phyloP scores from a whole-genome alignment of 805 yeast species.

The Phaffomyces antillensis region DNA sequence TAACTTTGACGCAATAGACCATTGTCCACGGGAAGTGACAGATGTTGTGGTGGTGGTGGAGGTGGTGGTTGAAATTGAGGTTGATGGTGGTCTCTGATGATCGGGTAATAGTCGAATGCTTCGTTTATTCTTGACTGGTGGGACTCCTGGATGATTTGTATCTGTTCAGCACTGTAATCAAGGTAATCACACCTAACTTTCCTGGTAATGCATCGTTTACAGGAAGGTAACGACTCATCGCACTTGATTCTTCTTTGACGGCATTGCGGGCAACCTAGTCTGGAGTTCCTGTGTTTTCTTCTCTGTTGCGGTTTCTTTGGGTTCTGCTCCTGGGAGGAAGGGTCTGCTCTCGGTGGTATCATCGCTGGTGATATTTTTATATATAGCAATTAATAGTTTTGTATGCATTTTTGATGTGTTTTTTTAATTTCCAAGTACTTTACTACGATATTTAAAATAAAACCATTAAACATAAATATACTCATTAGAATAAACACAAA shows the following conservation, averaged over 20 bases:
- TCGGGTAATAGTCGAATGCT: too few species aligned
- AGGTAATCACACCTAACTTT: conserved; percentile 18
- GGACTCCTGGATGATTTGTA: conserved; percentile 1
- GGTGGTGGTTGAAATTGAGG: neutral
- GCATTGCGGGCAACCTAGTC: conserved; percentile 53
- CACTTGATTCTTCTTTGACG: conserved; percentile 54
- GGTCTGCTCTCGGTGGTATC: neutral
- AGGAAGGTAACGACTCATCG: conserved; percentile 51
- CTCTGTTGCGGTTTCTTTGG: conserved; percentile 22
- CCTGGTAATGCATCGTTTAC: conserved; percentile 38
- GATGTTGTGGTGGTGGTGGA: neutral
- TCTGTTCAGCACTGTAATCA: conserved; percentile 11
- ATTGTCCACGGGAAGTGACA: neutral
- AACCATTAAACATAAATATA: too few species aligned
- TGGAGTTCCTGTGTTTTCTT: conserved; percentile 55
- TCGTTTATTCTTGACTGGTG: neutral
- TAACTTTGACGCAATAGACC: neutral
- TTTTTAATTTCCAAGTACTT: too few species aligned
- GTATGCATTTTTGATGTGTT: too few species aligned
- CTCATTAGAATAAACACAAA: too few species aligned
- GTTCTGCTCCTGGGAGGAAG: neutral
- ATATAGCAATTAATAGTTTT: too few species aligned
- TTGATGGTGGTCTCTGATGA: too few species aligned
- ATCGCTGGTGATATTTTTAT: too few species aligned
- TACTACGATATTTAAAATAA: too few species aligned